Conservation (phyloP, 176 grass and related monocot species). For the Saccharum officinarum region DNA sequence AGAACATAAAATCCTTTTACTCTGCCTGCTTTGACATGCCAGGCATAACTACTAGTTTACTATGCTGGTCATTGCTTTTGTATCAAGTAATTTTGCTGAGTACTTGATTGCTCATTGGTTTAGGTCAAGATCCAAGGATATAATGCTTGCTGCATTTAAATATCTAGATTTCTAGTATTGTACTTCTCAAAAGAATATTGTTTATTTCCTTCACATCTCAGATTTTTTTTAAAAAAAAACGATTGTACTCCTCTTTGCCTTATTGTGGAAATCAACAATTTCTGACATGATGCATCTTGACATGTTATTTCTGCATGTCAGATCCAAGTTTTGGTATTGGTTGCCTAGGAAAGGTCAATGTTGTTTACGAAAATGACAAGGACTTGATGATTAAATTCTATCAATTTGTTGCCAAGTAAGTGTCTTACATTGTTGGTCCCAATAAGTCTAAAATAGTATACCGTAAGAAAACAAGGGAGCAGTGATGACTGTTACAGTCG, state of each 20-base stretch:
- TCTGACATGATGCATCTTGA: slow-evolving; percentile 13
- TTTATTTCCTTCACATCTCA: background rate
- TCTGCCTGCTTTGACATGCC: background rate
- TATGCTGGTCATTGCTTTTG: background rate
- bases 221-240: background rate
- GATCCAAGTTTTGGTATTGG: slow-evolving; percentile 85
- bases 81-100: background rate
- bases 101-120: background rate
- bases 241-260: background rate
- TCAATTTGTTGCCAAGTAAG: slow-evolving; percentile 87
- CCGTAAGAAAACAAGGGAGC: background rate
- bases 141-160: background rate
- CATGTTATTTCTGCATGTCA: slow-evolving; percentile 38
- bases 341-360: slow-evolving; percentile 79
- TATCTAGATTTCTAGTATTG: background rate
- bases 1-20: background rate
- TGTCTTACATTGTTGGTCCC: slow-evolving; percentile 4
- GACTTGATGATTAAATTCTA: slow-evolving; percentile 86
- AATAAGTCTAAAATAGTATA: background rate
- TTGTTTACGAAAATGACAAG: slow-evolving; percentile 71
- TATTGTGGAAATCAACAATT: background rate
- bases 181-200: background rate
- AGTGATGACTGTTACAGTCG: background rate
- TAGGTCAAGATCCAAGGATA: background rate
- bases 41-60: background rate